Percentiles rank a stretch among this genome's conserved stretches.
These are phyloP conservation scores for Lecanicillium sp. DNA, from an alignment of 2,329 filamentous ascomycete genomes.

Conservation along the genomic window DNA sequence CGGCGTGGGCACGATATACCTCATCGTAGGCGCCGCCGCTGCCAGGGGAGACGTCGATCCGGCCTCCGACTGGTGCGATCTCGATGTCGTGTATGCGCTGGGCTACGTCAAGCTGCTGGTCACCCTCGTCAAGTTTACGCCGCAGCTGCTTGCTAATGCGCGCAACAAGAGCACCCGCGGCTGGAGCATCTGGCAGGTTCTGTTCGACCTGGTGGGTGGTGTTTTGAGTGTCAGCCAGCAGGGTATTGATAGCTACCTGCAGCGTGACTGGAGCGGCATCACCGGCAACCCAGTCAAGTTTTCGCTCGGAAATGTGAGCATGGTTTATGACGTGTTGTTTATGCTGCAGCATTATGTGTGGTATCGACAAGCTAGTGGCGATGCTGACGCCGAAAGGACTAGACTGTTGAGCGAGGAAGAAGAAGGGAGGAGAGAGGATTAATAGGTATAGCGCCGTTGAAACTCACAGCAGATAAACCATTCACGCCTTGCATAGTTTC, in stretches of 20 bases:
- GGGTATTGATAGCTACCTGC: slow-evolving; percentile 73
- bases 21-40: slow-evolving; percentile 32
- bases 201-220: slow-evolving; percentile 77
- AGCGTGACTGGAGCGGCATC: slow-evolving; percentile 82
- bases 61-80: slow-evolving; percentile 46
- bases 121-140: slow-evolving; percentile 87
- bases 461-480: too few species aligned
- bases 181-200: slow-evolving; percentile 78
- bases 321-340: slow-evolving; percentile 81
- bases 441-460: slow-evolving; percentile 8
- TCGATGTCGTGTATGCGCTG: slow-evolving; percentile 58
- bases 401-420: slow-evolving; percentile 21
- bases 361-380: slow-evolving; percentile 37
- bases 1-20: slow-evolving; percentile 44
- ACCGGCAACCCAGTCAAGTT: slow-evolving; percentile 91
- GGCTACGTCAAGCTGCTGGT: slow-evolving; percentile 85
- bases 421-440: slow-evolving; percentile 14
- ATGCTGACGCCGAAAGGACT: slow-evolving; percentile 14
- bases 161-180: slow-evolving; percentile 76
- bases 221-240: slow-evolving; percentile 75
- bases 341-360: slow-evolving; percentile 82
- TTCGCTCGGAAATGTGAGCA: slow-evolving; percentile 72
- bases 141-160: slow-evolving; percentile 77
- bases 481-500: too few species aligned
- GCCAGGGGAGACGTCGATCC: slow-evolving; percentile 26